phyloP scores from a whole-genome alignment of 192 early-diverging fungal species.

The Fimicolochytrium jonesii region DNA sequence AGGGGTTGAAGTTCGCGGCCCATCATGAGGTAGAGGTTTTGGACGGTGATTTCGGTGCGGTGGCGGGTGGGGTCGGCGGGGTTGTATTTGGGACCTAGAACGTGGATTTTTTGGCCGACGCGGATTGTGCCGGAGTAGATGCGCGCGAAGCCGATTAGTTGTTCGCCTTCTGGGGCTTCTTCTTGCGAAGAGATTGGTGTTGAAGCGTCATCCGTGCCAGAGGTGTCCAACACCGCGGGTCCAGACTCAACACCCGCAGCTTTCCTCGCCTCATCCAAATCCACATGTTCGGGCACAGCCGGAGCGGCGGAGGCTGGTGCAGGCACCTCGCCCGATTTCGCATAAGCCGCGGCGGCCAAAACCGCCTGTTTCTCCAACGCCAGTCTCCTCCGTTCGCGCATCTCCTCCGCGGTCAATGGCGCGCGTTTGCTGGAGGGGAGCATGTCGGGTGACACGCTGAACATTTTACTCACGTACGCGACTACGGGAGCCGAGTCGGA shows the following conservation, averaged over 20 bases:
- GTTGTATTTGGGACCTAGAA: slow-evolving; percentile 92
- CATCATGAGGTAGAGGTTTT: slow-evolving; percentile 92
- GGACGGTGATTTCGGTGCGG: slow-evolving; percentile 65
- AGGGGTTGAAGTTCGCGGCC: slow-evolving; percentile 85
- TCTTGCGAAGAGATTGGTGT: too few species aligned
- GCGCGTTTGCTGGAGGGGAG: slow-evolving; percentile 70
- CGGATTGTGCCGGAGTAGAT: slow-evolving; percentile 88
- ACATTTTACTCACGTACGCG: slow-evolving; percentile 92
- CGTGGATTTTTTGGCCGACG: slow-evolving; percentile 81
- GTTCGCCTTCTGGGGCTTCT: slow-evolving; percentile 53
- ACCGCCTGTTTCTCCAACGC: slow-evolving; percentile 21
- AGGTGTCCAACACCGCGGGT: not conserved
- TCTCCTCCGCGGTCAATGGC: slow-evolving; percentile 79
- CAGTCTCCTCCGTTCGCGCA: slow-evolving; percentile 66
- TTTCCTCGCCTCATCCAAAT: not conserved
- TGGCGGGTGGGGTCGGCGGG: slow-evolving; percentile 44
- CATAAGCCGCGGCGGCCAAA: slow-evolving; percentile 13
- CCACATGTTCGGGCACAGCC: slow-evolving; percentile 4
- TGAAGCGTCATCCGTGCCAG: slow-evolving; percentile 5
- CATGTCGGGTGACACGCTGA: slow-evolving; percentile 71
- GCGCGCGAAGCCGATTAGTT: slow-evolving; percentile 87
- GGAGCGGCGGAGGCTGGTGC: not conserved
- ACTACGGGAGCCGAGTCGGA: slow-evolving; percentile 62
- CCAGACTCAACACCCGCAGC: slow-evolving; percentile 9
- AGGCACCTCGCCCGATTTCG: slow-evolving; percentile 18